Evolutionary conservation across 306 rosid species (phyloP), one percentile per base, ranked within the genome.

Genomic region (Vigna angularis): DNA sequence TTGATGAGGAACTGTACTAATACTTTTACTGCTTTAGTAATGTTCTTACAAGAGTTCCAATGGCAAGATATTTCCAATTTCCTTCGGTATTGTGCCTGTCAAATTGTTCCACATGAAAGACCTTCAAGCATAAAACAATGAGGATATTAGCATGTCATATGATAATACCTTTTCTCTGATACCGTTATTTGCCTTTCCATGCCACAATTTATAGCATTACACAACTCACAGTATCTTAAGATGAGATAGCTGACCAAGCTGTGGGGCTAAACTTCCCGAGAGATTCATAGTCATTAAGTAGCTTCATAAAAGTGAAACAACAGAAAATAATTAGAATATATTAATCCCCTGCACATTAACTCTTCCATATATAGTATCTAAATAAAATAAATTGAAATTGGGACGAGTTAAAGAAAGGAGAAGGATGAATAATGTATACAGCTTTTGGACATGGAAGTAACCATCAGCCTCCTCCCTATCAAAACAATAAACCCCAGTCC

Each of bases 71-170:
- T 78, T 81, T 75, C 97, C 97, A 9, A 93, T 91, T 87, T 91
- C 97, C 90, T 84, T 86, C 0, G 98, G 98, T 74, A 93, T 83
- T 16, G 85, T 63, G 44, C 98, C 94, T 6, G 82, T 85, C 78
- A 93, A 75, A 45, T 83, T 77, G 84, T 93, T 93, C 98, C 98
- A 91, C 98, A 91, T 89, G 88, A 93, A 91, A 84, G 87, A 76
- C 87, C 98, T 93, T 74, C 24, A 65, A 68, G 73, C 84, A 63
- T 58, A 86, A 86, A 79, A 68, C 55, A 64, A 73, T 16, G 7
- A 52, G 42, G 42, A 66, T 49, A 78, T 90, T 79, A 87, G 83
- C 66, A 55, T 62, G 47, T 36, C 53, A 63, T 44, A 57, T 62
- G 66, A 59, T 72, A 81, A 59, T 65, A 80, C 40, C 49, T 22